Conservation (phyloP, 108 stramenopile species). For the Heterococcus sp. region DNA sequence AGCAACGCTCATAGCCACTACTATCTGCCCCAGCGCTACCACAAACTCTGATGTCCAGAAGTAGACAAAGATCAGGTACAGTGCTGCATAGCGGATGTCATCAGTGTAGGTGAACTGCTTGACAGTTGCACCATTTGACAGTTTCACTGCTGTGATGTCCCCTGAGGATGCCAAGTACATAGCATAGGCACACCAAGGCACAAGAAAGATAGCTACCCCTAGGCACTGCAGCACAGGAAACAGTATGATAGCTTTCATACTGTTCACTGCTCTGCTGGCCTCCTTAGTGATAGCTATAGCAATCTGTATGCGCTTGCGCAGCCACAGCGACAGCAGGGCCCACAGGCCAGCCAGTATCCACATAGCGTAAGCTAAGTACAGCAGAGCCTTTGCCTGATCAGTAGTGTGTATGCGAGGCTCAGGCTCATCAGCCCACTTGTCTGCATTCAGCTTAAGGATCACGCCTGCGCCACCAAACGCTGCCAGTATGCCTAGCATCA, state of each 20-base stretch:
- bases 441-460: conserved; percentile 53
- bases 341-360: conserved; percentile 62
- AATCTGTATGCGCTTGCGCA: conserved; percentile 75
- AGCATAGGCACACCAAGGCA: conserved; percentile 45
- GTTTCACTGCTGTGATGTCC: not conserved
- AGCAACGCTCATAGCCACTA: conserved; percentile 74
- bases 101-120: conserved; percentile 43
- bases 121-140: not conserved
- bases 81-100: conserved; percentile 48
- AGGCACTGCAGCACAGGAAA: conserved; percentile 55
- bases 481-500: conserved; percentile 63
- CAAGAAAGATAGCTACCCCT: conserved; percentile 40
- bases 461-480: conserved; percentile 65
- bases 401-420: conserved; percentile 31
- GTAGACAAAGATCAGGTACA: conserved; percentile 79
- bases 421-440: conserved; percentile 56
- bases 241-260: conserved; percentile 69
- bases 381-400: conserved; percentile 57
- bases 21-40: conserved; percentile 81
- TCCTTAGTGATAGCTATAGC: conserved; percentile 81
- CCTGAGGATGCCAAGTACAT: conserved; percentile 41
- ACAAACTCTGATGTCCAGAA: conserved; percentile 91
- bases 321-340: conserved; percentile 65
- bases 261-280: conserved; percentile 69
- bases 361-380: conserved; percentile 58